Percentiles rank a stretch among this genome's conserved stretches.
Conservation (phyloP, 306 rosid genomes). For the Gynostemma pentaphyllum region DNA sequence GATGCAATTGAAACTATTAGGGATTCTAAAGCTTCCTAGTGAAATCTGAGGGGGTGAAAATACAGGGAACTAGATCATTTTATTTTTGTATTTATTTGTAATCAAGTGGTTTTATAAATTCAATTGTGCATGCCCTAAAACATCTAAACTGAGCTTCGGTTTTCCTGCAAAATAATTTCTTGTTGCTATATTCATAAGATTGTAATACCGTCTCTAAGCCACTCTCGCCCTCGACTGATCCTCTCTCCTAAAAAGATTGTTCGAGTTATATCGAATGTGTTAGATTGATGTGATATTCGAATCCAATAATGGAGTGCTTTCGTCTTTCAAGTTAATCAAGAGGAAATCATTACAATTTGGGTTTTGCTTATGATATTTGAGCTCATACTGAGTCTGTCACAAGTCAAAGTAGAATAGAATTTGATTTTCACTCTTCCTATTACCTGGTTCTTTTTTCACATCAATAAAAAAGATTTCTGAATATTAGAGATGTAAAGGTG, state of each 20-base stretch:
- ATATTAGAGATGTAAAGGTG: background rate
- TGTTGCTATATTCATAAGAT: background rate
- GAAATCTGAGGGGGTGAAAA: no score
- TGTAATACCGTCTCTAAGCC: background rate
- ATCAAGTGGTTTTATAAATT: background rate
- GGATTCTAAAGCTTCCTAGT: no score
- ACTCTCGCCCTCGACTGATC: background rate
- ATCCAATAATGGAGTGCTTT: constrained; percentile 1
- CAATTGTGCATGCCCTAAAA: background rate
- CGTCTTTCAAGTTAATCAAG: background rate
- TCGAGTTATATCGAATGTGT: background rate
- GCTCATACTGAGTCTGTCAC: background rate
- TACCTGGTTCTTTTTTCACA: background rate
- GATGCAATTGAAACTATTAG: no score
- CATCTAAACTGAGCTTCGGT: background rate
- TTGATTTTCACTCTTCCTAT: background rate
- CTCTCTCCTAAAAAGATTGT: background rate
- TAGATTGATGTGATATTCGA: background rate
- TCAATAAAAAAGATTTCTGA: background rate
- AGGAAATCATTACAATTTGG: background rate
- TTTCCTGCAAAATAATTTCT: background rate
- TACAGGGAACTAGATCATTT: background rate
- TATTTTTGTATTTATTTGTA: background rate
- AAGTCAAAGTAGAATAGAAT: background rate
- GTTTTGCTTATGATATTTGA: background rate